Conservation (phyloP, 2,329 filamentous ascomycete species). For the Fusarium irregulare region DNA sequence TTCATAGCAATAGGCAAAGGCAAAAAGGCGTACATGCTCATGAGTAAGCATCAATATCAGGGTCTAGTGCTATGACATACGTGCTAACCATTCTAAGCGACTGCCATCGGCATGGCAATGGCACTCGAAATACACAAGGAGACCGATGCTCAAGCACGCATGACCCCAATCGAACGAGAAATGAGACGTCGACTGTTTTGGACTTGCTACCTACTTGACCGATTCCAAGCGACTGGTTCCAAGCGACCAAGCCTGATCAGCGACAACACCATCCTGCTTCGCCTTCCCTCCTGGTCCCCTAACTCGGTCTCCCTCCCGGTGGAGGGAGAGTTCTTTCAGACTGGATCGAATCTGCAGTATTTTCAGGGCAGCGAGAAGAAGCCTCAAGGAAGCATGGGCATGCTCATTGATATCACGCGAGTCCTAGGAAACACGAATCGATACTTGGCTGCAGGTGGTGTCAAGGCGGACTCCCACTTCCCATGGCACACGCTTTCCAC, state of each 20-base stretch:
- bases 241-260: conserved; percentile 83
- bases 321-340: conserved; percentile 85
- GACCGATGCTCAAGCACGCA: conserved; percentile 69
- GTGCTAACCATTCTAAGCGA: conserved; percentile 65
- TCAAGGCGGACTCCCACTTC: conserved; percentile 90
- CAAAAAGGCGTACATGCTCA: conserved; percentile 87
- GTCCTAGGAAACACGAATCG: conserved; percentile 86
- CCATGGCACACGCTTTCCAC: conserved; percentile 90
- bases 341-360: conserved; percentile 80
- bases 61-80: not conserved
- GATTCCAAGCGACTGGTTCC: conserved; percentile 84
- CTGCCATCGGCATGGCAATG: conserved; percentile 83
- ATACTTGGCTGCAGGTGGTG: conserved; percentile 85
- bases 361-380: conserved; percentile 75
- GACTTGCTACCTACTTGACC: conserved; percentile 88
- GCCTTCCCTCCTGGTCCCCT: conserved; percentile 79
- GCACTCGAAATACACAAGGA: conserved; percentile 85
- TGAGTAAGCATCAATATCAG: conserved; percentile 64
- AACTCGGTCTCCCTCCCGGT: conserved; percentile 69
- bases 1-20: conserved; percentile 82
- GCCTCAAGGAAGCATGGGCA: conserved; percentile 78
- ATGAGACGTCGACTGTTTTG: conserved; percentile 85
- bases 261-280: conserved; percentile 79
- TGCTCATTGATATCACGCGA: conserved; percentile 86
- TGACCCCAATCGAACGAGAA: conserved; percentile 77